phyloP scores from a whole-genome alignment of 306 rosid species.

The Urtica urens region DNA sequence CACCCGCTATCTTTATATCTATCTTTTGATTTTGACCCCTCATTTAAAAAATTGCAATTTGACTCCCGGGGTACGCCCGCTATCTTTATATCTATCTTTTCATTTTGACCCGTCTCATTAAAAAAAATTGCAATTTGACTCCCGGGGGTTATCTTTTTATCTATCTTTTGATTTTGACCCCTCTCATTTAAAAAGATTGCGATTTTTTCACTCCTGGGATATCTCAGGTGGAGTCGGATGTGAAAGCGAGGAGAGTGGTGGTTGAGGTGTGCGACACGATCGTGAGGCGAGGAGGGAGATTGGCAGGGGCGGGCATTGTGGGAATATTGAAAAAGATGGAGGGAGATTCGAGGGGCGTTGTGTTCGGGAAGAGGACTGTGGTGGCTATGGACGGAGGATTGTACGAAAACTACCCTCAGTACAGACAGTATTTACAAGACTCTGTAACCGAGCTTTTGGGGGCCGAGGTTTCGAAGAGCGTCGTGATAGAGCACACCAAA shows the following conservation, averaged over 20 bases:
- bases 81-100: no score
- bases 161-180: neutral
- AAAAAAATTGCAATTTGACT: no score
- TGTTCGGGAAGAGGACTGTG: conserved; percentile 69
- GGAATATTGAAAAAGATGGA: conserved; percentile 84
- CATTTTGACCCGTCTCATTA: no score
- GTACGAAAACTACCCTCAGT: conserved; percentile 74
- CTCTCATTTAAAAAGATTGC: neutral
- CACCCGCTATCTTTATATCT: no score
- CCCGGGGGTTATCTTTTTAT: no score
- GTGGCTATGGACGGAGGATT: conserved; percentile 95
- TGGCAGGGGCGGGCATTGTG: conserved; percentile 94
- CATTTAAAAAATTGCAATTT: no score
- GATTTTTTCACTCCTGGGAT: neutral
- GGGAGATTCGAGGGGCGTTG: conserved; percentile 42
- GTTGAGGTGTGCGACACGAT: conserved; percentile 76
- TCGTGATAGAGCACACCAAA: conserved; percentile 58
- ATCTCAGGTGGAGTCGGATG: conserved; percentile 58
- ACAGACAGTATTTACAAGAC: conserved; percentile 44
- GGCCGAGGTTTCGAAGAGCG: conserved; percentile 38
- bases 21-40: no score
- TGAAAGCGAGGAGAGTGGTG: conserved; percentile 50
- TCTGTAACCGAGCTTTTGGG: conserved; percentile 64
- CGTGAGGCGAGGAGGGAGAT: conserved; percentile 77
- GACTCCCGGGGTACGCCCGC: no score